Percentiles rank a stretch among this genome's conserved stretches.
These are phyloP conservation scores for Ophiocordyceps camponoti-saundersi DNA, from an alignment of 2,329 filamentous ascomycete species.

Conservation along the genomic window DNA sequence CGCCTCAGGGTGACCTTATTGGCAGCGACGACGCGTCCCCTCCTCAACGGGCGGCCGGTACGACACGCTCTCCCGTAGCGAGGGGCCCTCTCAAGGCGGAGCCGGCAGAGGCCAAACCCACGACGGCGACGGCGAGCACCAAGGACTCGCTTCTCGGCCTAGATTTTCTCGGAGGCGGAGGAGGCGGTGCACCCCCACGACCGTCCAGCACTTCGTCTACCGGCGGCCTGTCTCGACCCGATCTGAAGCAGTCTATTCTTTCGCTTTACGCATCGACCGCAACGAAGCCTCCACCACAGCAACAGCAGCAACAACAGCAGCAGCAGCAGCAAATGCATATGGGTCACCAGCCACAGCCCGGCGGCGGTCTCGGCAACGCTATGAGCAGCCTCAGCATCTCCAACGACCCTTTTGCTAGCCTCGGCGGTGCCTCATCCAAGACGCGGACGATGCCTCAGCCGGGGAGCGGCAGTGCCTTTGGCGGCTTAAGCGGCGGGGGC, in stretches of 20 bases:
- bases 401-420: constrained; percentile 43
- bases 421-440: constrained; percentile 22
- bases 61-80: constrained; percentile 46
- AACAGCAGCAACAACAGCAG: constrained; percentile 22
- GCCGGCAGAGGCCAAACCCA: constrained; percentile 47
- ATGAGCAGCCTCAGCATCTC: constrained; percentile 34
- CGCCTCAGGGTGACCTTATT: constrained; percentile 61
- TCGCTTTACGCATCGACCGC: constrained; percentile 71
- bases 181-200: constrained; percentile 53
- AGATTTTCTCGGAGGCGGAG: constrained; percentile 72
- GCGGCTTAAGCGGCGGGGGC: constrained; percentile 49
- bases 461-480: constrained; percentile 26
- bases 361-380: constrained; percentile 60
- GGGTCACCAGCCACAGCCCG: constrained; percentile 30
- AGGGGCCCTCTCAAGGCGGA: constrained; percentile 43
- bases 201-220: constrained; percentile 62
- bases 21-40: constrained; percentile 52
- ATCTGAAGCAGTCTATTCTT: constrained; percentile 92
- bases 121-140: constrained; percentile 27
- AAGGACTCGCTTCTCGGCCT: constrained; percentile 85
- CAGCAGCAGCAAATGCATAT: constrained; percentile 34
- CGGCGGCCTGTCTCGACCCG: constrained; percentile 59
- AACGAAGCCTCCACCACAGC: constrained; percentile 53
- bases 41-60: constrained; percentile 50
- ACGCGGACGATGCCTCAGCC: constrained; percentile 16